Base-by-base conservation (phyloP, 1,284 basidiomycete genomes). In the Ganoderma leucocontextum region DNA sequence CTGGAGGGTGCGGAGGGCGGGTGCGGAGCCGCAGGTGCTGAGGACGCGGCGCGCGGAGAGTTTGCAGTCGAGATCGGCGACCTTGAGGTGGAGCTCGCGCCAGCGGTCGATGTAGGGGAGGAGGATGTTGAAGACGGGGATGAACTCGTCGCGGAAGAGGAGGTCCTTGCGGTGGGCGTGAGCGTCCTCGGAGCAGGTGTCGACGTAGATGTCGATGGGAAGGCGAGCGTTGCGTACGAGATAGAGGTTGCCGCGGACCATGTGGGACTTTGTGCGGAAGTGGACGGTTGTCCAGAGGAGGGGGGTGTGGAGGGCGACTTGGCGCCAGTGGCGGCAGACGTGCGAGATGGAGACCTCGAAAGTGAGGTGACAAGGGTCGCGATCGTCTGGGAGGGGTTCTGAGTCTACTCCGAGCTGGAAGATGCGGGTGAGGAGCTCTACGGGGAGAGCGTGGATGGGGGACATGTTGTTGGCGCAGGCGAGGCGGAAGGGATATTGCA, bases 1-100 rank as follows among this genome's bases (percentile, higher is more conserved):
- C 77, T 89, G 87, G 53, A 89, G 82, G 6, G 85, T 86, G 75
- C 87, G 83, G 63, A 90, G 84, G 60, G 77, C 76, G 39, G 84
- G 85, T 0, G 86, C 87, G 47, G 84, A 79, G 7, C 84, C 85
- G 72, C 86, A 87, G 13, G 77, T 80, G 68, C 81, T 81, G 39
- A 89, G 80, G 71, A 82, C 80, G n/a, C 81, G 76, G 57, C 87
- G 83, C 1, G 88, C 88, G 58, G 79, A 78, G 52, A 78, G 77
- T 77, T 89, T 89, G 78, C 87, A 88, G 29, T 80, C 78, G 70
- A 86, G 84, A 74, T 87, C 86, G 52, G 87, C 83, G 44, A 89
- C 82, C 77, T 87, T 86, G 76, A 88, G 84, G 70, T 86, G 83
- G 70, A 89, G 84, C 22, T 87, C 83, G 41, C 85, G 82, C 87